Conservation (phyloP, 1,284 basidiomycete genomes). For the Pseudozyma hubeiensis region DNA sequence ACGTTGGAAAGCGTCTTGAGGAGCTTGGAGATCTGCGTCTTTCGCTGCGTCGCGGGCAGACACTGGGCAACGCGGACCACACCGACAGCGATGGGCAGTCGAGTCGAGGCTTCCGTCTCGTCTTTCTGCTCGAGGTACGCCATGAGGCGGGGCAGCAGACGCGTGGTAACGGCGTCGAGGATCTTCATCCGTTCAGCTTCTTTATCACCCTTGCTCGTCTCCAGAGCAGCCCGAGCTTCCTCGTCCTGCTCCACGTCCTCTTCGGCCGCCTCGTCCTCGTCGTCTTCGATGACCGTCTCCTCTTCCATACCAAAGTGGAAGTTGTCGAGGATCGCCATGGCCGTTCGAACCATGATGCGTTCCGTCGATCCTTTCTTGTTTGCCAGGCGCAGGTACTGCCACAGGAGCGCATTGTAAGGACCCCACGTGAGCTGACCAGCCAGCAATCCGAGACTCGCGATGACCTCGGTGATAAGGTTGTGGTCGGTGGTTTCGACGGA, state of each 20-base stretch:
- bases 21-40: conserved; percentile 78
- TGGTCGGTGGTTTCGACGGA: conserved; percentile 79
- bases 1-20: conserved; percentile 88
- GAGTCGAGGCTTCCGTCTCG: conserved; percentile 79
- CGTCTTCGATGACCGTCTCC: conserved; percentile 30
- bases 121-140: conserved; percentile 75
- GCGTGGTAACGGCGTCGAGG: conserved; percentile 78
- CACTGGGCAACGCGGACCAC: conserved; percentile 85
- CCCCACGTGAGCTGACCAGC: conserved; percentile 75
- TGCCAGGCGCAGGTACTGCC: conserved; percentile 82
- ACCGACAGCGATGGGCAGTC: conserved; percentile 82
- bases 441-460: conserved; percentile 72
- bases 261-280: conserved; percentile 73
- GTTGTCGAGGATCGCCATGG: conserved; percentile 87
- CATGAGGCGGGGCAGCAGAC: conserved; percentile 65
- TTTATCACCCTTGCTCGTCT: conserved; percentile 15
- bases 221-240: conserved; percentile 18
- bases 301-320: conserved; percentile 80
- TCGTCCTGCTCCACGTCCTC: conserved; percentile 64
- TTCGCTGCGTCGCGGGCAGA: conserved; percentile 76
- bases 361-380: conserved; percentile 80
- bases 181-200: conserved; percentile 71
- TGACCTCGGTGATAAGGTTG: conserved; percentile 90
- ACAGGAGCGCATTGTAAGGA: conserved; percentile 83
- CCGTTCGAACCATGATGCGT: conserved; percentile 84